Percentiles rank a stretch among this genome's conserved stretches.
These are phyloP conservation scores for Blastocystis hominis DNA, from an alignment of 352 stramenopile species.

Conservation along the genomic window DNA sequence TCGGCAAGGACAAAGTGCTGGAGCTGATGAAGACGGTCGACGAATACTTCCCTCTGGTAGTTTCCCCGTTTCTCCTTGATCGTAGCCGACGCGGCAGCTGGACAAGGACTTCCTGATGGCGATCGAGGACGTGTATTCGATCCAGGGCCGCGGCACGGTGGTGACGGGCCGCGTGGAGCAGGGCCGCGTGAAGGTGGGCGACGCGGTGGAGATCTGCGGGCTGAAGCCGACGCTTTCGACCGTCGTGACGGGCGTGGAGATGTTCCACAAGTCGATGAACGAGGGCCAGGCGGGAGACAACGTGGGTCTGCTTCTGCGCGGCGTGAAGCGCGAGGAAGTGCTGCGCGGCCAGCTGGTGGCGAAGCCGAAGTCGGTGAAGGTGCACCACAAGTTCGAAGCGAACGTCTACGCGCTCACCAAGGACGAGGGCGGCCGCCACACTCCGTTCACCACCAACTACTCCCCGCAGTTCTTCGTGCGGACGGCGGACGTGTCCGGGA, in stretches of 20 bases:
- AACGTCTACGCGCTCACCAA: constrained; percentile 88
- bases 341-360: constrained; percentile 65
- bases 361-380: constrained; percentile 75
- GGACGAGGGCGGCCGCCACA: constrained; percentile 88
- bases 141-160: constrained; percentile 89
- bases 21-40: constrained; percentile 82
- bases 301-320: constrained; percentile 81
- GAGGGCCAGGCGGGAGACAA: constrained; percentile 86
- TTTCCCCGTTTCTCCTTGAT: constrained; percentile 66
- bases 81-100: constrained; percentile 73
- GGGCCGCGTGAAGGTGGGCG: constrained; percentile 72
- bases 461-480: constrained; percentile 90
- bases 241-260: constrained; percentile 72
- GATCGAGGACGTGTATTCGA: constrained; percentile 90
- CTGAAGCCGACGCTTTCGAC: neutral
- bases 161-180: constrained; percentile 85
- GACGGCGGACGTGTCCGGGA: constrained; percentile 84
- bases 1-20: constrained; percentile 76
- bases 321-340: constrained; percentile 85
- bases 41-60: constrained; percentile 68
- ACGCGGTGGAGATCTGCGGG: constrained; percentile 76
- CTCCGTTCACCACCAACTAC: constrained; percentile 91
- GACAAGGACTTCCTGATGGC: constrained; percentile 93
- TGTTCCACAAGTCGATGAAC: constrained; percentile 89
- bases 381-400: constrained; percentile 82